Conservation (phyloP, 352 stramenopile genomes). For the Blastocystis sp. region DNA sequence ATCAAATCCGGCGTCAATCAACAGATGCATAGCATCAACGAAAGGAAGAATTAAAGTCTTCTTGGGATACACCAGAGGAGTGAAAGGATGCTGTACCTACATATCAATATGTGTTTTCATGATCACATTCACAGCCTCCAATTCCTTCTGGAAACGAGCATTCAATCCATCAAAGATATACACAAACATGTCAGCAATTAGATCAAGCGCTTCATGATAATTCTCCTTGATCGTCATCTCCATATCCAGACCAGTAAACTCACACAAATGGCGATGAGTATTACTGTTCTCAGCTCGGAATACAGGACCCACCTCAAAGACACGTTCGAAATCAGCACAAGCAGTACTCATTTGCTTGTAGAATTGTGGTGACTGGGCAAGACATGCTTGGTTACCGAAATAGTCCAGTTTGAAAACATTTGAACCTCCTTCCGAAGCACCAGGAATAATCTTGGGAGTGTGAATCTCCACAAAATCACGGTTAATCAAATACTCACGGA, state of each 20-base stretch:
- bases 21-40: constrained; percentile 83
- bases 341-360: constrained; percentile 99
- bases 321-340: constrained; percentile 90
- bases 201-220: constrained; percentile 94
- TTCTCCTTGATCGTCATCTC: constrained; percentile 99
- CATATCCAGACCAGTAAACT: constrained; percentile 98
- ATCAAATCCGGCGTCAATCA: constrained; percentile 71
- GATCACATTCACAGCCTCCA: constrained; percentile 81
- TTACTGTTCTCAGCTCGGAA: constrained; percentile 98
- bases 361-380: constrained; percentile 91
- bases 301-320: constrained; percentile 93
- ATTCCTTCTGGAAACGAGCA: constrained; percentile 81
- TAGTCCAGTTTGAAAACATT: constrained; percentile 97
- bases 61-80: constrained; percentile 84
- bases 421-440: constrained; percentile 88
- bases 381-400: constrained; percentile 89
- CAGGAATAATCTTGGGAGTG: constrained; percentile 92
- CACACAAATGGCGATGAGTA: constrained; percentile 95
- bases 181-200: constrained; percentile 96
- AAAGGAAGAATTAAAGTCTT: constrained; percentile 82
- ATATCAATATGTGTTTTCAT: constrained; percentile 39
- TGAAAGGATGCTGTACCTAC: constrained; percentile 86
- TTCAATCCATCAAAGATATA: constrained; percentile 97
- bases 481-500: constrained; percentile 87
- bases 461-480: constrained; percentile 97